These are phyloP conservation scores for Starmerella floris DNA, from an alignment of 805 yeast species.

Conservation along the genomic window DNA sequence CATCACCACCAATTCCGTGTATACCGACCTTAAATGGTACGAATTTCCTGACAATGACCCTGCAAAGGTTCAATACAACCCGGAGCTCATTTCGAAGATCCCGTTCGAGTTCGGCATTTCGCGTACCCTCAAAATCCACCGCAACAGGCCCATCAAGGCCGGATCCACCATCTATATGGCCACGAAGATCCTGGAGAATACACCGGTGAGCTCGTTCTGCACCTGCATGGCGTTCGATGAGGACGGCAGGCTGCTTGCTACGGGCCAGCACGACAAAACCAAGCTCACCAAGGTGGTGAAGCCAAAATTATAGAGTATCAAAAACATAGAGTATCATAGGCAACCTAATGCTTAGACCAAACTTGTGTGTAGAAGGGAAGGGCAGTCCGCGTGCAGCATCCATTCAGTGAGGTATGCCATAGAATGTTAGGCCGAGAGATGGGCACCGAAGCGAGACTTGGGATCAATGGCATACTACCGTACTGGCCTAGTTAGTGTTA, in stretches of 20 bases:
- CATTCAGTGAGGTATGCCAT: no score
- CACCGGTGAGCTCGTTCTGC: slow-evolving; percentile 7
- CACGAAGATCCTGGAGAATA: slow-evolving; percentile 13
- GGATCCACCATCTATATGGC: slow-evolving; percentile 12
- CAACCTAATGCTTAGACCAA: no score
- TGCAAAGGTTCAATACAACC: slow-evolving; percentile 1
- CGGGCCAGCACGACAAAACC: slow-evolving; percentile 18
- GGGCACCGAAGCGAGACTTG: no score
- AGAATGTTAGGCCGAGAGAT: no score
- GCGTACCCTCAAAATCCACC: slow-evolving; percentile 15
- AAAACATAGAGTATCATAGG: not conserved
- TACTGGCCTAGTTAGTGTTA: no score
- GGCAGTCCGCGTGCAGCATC: no score
- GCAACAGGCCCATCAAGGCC: slow-evolving; percentile 9
- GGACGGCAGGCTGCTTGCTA: slow-evolving; percentile 11
- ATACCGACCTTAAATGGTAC: slow-evolving; percentile 11
- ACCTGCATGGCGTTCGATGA: slow-evolving; percentile 4
- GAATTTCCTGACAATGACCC: slow-evolving; percentile 6
- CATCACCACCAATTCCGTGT: slow-evolving; percentile 8
- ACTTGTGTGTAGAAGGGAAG: no score
- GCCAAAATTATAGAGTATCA: slow-evolving; percentile 8
- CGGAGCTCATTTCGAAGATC: not conserved
- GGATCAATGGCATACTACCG: no score
- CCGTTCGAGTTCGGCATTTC: slow-evolving; percentile 13
- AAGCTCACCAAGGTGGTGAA: slow-evolving; percentile 13